Conservation (phyloP, 192 early-diverging fungal species). For the Umbelopsis isabellina region DNA sequence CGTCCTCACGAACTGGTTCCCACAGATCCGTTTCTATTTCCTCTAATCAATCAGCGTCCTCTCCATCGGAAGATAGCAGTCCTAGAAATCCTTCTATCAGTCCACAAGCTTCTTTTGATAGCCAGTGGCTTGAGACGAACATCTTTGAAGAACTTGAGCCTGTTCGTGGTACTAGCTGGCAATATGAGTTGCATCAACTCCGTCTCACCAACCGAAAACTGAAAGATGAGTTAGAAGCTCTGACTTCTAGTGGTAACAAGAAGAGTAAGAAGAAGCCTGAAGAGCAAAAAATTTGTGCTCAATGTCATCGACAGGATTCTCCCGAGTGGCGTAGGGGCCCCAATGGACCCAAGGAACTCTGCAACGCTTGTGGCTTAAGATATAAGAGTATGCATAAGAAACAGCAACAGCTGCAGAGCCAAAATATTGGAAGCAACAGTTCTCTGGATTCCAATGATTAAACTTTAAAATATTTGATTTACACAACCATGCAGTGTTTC, state of each 20-base stretch:
- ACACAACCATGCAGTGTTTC: too few relatives aligned
- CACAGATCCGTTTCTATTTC: neutral
- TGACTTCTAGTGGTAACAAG: conserved; percentile 42
- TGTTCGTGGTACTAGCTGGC: conserved; percentile 30
- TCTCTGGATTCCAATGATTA: neutral
- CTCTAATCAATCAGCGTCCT: neutral
- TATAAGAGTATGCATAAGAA: conserved; percentile 20
- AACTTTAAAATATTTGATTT: too few relatives aligned
- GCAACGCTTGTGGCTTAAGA: conserved; percentile 35
- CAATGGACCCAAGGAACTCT: conserved; percentile 59
- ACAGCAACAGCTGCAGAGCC: neutral
- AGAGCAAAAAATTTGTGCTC: conserved; percentile 36
- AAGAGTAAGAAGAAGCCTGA: conserved; percentile 25
- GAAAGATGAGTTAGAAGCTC: conserved; percentile 54
- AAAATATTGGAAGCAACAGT: neutral
- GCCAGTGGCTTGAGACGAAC: conserved; percentile 2
- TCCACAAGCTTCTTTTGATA: neutral
- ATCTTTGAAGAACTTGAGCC: conserved; percentile 34
- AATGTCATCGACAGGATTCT: conserved; percentile 32
- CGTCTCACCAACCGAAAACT: conserved; percentile 59
- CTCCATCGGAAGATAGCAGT: neutral
- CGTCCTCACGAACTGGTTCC: neutral
- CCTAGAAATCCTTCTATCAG: neutral
- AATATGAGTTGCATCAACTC: conserved; percentile 43
- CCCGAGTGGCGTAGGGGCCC: conserved; percentile 56